These are phyloP conservation scores for Aspergillus sp. DNA, from an alignment of 2,329 filamentous ascomycete genomes.

Conservation along the genomic window DNA sequence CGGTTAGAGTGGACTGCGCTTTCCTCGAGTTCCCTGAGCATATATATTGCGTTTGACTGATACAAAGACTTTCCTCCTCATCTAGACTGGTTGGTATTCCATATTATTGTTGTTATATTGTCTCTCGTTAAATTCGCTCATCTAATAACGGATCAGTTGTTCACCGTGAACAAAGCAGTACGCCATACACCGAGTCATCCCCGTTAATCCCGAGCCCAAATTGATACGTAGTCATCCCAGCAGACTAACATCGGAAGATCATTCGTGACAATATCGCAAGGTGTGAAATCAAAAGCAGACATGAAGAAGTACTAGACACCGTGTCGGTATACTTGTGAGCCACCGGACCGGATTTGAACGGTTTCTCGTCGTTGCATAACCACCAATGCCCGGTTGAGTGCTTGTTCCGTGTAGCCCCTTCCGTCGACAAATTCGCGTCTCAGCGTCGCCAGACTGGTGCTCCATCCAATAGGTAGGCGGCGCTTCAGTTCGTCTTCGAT, in stretches of 20 bases:
- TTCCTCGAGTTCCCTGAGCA: not conserved
- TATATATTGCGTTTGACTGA: not conserved
- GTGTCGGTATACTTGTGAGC: constrained; percentile 52
- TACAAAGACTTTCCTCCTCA: not conserved
- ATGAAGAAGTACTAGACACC: constrained; percentile 36
- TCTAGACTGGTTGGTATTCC: not conserved
- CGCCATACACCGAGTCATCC: constrained; percentile 23
- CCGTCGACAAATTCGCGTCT: constrained; percentile 89
- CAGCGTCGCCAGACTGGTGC: constrained; percentile 82
- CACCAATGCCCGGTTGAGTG: constrained; percentile 79
- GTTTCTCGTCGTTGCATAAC: constrained; percentile 86
- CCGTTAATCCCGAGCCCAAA: constrained; percentile 22
- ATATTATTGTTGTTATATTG: constrained; percentile 6
- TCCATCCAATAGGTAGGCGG: constrained; percentile 91
- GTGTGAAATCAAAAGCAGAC: constrained; percentile 8
- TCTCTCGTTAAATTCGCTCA: constrained; percentile 5
- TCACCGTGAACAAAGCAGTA: constrained; percentile 5
- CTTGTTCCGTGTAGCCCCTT: constrained; percentile 85
- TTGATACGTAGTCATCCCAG: constrained; percentile 13
- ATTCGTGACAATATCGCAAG: constrained; percentile 15
- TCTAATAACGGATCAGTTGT: constrained; percentile 4
- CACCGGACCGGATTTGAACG: constrained; percentile 52
- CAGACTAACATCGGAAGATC: constrained; percentile 9
- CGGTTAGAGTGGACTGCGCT: not conserved
- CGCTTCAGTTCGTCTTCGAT: constrained; percentile 87